Conservation (phyloP, 441 rosid species). For the Melastoma candidum region DNA sequence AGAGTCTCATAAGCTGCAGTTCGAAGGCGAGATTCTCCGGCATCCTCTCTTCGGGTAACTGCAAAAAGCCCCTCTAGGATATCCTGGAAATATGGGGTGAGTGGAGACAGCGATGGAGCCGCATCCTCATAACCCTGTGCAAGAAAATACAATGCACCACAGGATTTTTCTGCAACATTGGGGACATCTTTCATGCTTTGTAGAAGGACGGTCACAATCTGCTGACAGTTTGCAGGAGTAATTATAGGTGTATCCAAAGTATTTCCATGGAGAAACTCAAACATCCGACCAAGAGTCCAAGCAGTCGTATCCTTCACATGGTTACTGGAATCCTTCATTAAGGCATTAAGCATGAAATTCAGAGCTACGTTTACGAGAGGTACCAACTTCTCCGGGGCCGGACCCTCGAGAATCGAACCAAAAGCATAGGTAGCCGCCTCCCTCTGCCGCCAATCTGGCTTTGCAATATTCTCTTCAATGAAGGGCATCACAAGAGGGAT, state of each 20-base stretch:
- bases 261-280: constrained; percentile 82
- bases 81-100: constrained; percentile 63
- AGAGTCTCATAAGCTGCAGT: constrained; percentile 82
- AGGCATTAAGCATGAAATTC: constrained; percentile 65
- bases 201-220: constrained; percentile 48
- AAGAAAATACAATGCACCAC: constrained; percentile 91
- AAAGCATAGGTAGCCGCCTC: constrained; percentile 96
- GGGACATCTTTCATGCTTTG: constrained; percentile 82
- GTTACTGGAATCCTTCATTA: constrained; percentile 69
- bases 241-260: constrained; percentile 49
- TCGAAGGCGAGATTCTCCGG: constrained; percentile 73
- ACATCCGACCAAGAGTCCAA: constrained; percentile 89
- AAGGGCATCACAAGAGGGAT: constrained; percentile 94
- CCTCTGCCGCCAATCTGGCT: constrained; percentile 72
- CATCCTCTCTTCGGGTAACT: constrained; percentile 59
- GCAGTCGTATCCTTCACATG: constrained; percentile 97
- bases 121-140: constrained; percentile 87
- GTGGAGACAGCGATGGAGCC: constrained; percentile 50
- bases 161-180: constrained; percentile 87
- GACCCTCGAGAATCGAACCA: constrained; percentile 94
- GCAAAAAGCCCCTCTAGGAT: constrained; percentile 47
- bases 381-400: constrained; percentile 55
- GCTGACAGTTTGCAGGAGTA: constrained; percentile 43
- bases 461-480: constrained; percentile 63
- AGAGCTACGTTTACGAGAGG: constrained; percentile 76